These are phyloP conservation scores for Tetracentron sinense DNA, from an alignment of 164 flowering plant species.

Conservation along the genomic window DNA sequence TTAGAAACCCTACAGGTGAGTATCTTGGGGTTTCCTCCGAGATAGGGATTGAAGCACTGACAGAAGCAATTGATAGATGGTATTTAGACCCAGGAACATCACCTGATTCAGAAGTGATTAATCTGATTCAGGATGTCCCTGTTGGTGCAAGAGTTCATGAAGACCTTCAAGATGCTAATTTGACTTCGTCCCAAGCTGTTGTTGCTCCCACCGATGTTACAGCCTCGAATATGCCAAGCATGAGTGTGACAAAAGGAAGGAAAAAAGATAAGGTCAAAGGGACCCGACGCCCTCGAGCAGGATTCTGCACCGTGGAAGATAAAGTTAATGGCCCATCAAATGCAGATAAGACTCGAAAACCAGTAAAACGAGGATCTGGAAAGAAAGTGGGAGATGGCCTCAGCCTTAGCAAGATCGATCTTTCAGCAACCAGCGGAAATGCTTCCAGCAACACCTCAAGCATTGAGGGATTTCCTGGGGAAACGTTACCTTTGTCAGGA, in stretches of 20 bases:
- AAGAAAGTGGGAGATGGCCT: slow-evolving; percentile 18
- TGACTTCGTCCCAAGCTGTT: slow-evolving; percentile 25
- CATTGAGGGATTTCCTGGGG: slow-evolving; percentile 13
- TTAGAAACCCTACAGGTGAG: slow-evolving; percentile 25
- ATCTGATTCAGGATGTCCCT: slow-evolving; percentile 39
- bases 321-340: slow-evolving; percentile 13
- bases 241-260: slow-evolving; percentile 29
- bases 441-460: slow-evolving; percentile 22
- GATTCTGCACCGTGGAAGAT: slow-evolving; percentile 16
- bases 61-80: slow-evolving; percentile 26
- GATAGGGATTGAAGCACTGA: slow-evolving; percentile 22
- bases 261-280: slow-evolving; percentile 26
- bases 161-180: slow-evolving; percentile 25
- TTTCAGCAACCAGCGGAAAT: slow-evolving; percentile 17
- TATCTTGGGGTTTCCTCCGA: slow-evolving; percentile 20
- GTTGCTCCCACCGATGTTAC: slow-evolving; percentile 24
- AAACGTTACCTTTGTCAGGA: slow-evolving; percentile 12
- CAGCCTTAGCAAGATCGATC: slow-evolving; percentile 14
- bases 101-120: slow-evolving; percentile 85
- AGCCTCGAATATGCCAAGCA: slow-evolving; percentile 15
- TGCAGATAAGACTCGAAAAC: slow-evolving; percentile 15
- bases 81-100: slow-evolving; percentile 63
- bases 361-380: slow-evolving; percentile 19
- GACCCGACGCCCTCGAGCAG: background rate
- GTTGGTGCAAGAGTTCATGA: slow-evolving; percentile 26